Evolutionary conservation across 163 green algal species (phyloP).

Genomic region (Picocystis sp.): DNA sequence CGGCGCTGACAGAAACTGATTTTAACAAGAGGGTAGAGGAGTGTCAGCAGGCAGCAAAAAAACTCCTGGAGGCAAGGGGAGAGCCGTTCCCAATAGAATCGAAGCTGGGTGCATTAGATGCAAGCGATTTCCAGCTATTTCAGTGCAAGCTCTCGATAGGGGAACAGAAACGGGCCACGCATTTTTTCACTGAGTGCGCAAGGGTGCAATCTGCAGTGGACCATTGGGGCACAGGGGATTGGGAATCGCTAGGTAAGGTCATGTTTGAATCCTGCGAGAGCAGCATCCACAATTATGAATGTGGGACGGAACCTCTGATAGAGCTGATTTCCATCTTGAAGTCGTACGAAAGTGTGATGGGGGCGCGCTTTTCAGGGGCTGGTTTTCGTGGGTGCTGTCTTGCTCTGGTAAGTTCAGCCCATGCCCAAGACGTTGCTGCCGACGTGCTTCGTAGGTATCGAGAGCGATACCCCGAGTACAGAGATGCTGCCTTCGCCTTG

Average conservation of each 20-base stretch:
- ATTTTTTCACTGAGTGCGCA: conserved; percentile 5
- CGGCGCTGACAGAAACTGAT: neutral
- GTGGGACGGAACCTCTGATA: conserved; percentile 16
- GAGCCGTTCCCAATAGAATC: too few species aligned
- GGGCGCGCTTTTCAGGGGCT: conserved; percentile 20
- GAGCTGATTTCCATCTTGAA: conserved; percentile 17
- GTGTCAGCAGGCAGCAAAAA: neutral
- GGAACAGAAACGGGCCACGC: neutral
- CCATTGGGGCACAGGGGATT: conserved; percentile 1
- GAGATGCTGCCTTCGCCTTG: too few species aligned
- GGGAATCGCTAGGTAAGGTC: neutral
- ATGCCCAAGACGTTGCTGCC: too few species aligned
- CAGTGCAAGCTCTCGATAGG: too few species aligned
- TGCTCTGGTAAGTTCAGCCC: conserved; percentile 6
- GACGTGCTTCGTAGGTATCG: too few species aligned
- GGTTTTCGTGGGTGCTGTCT: conserved; percentile 22
- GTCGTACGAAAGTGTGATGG: conserved; percentile 15
- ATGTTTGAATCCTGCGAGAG: conserved; percentile 1
- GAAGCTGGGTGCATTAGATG: too few species aligned
- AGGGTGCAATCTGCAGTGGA: neutral
- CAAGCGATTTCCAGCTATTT: too few species aligned
- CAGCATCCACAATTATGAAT: conserved; percentile 8
- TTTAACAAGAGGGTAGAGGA: conserved; percentile 8
- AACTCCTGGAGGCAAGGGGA: neutral
- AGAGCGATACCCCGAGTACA: too few species aligned